Base-by-base conservation (phyloP, 345 rosid species). In the Orychophragmus violaceus region DNA sequence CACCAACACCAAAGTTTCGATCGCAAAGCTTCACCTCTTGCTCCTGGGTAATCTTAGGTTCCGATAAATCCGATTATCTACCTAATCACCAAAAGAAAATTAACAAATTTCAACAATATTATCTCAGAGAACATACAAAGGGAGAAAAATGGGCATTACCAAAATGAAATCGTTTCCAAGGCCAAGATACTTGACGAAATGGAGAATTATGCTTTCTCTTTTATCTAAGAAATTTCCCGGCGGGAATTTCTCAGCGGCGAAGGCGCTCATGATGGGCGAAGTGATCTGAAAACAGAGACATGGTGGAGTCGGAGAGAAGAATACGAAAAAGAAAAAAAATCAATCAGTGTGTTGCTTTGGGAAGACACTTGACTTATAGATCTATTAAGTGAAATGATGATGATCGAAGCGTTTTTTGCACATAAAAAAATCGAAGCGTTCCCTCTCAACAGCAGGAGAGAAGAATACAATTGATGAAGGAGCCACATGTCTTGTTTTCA, bases 91-190 rank as follows among this genome's bases (percentile, higher is more conserved):
- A n/a, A n/a, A n/a, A 71, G 5, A 35, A 35, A 3, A 4, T 12
- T 1, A 35, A 11, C 14, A 6, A 29, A 3, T 12, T 30, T 30
- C 3, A 29, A 29, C 39, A 35, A 12, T 5, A 30, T 3, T 2
- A 1, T 64, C 3, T 35, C 23, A 41, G 22, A 27, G 24, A 11
- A 35, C 5, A 35, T 12, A 35, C 39, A 35, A 42, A 28, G 50
- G 37, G 55, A 0, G 22, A 49, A 50, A 90, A n/a, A n/a, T n/a
- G n/a, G n/a, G n/a, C n/a, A n/a, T n/a, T n/a, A n/a, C 97, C 96
- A 87, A 42, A 64, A 95, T 88, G 81, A 95, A 95, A 75, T 95
- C 95, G 71, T 95, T 95, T 49, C 99, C 99, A 21, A 95, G 96
- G 66, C 99, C 97, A 39, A 91, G 99, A 56, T 95, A 91, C 79